Conservation (phyloP, 1,284 basidiomycete genomes). For the Naganishia cerealis region DNA sequence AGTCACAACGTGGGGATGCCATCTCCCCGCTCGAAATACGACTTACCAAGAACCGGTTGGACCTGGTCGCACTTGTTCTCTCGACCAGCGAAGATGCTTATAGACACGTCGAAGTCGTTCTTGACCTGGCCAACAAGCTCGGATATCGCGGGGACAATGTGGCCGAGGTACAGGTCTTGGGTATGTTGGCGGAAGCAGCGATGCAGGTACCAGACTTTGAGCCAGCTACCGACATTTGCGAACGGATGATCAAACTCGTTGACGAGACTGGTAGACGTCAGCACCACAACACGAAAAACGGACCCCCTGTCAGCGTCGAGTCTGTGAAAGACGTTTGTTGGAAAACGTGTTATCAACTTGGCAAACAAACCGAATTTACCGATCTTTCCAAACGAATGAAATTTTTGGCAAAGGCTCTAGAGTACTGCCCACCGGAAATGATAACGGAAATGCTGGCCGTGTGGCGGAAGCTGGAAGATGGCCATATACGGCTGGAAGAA, state of each 20-base stretch:
- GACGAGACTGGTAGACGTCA: slow-evolving; percentile 22
- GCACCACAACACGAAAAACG: slow-evolving; percentile 13
- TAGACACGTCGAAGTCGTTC: slow-evolving; percentile 81
- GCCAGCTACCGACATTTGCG: slow-evolving; percentile 68
- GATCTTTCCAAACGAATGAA: slow-evolving; percentile 67
- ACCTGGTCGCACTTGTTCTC: slow-evolving; percentile 74
- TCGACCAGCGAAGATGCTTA: slow-evolving; percentile 79
- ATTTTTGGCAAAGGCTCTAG: slow-evolving; percentile 76
- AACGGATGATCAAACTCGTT: slow-evolving; percentile 59
- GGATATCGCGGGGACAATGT: slow-evolving; percentile 69
- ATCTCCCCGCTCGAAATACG: slow-evolving; percentile 88
- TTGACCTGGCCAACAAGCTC: slow-evolving; percentile 82
- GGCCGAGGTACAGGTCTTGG: slow-evolving; percentile 75
- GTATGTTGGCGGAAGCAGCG: slow-evolving; percentile 83
- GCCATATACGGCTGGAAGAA: slow-evolving; percentile 40
- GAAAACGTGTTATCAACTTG: slow-evolving; percentile 81
- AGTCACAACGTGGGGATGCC: slow-evolving; percentile 68
- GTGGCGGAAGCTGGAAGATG: slow-evolving; percentile 62
- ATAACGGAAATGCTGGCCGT: slow-evolving; percentile 69
- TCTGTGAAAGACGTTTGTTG: slow-evolving; percentile 72
- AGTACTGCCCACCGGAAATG: slow-evolving; percentile 79
- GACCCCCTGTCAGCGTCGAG: slow-evolving; percentile 54
- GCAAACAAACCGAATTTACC: slow-evolving; percentile 71
- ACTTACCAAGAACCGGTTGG: slow-evolving; percentile 76
- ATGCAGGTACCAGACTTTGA: slow-evolving; percentile 74